Base-by-base conservation (phyloP, 1,284 basidiomycete species). In the Trametes polyzona region DNA sequence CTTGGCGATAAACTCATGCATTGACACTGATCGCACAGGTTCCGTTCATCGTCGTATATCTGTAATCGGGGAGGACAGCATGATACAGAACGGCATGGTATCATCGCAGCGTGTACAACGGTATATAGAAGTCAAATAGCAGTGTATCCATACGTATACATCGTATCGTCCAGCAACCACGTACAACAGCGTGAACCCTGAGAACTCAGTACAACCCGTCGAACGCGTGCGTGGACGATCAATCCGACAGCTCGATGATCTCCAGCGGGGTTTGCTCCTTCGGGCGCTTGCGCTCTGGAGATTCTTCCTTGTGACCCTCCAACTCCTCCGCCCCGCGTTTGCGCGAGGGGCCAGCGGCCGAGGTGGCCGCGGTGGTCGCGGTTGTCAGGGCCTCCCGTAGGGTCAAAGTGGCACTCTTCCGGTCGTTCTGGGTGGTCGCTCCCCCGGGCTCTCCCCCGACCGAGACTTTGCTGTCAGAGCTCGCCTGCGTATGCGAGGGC, bases 41-140 rank as follows among this genome's bases (percentile, higher is more conserved):
- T 29, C 88, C 88, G 0, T 90, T 90, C 76, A 83, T 91, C 65
- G 81, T 90, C 50, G 71, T 76, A 21, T 64, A 69, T 49, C 55
- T 66, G 27, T 68, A 54, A 30, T 35, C 24, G 37, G n/a, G n/a
- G n/a, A n/a, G n/a, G n/a, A n/a, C n/a, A n/a, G n/a, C n/a, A n/a
- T n/a, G n/a, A n/a, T n/a, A n/a, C n/a, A n/a, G 16, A 21, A 2
- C 2, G 8, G 10, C 8, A 32, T 17, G 21, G 17, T 24, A 16
- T n/a, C 40, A 17, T 10, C 42, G 37, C 10, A 44, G 27, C 42
- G 47, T 57, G 59, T 61, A 57, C 47, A 50, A 41, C 16, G 42
- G 46, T 58, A 55, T 55, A 50, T 61, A 62, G 60, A 62, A 62
- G 52, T 53, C 39, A 47, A 50, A 35, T n/a, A 41, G 23, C 53